Evolutionary conservation across 768 basidiomycete genomes (phyloP), one percentile per base, ranked within the genome.

Genomic region (Melanogaster broomeanus): DNA sequence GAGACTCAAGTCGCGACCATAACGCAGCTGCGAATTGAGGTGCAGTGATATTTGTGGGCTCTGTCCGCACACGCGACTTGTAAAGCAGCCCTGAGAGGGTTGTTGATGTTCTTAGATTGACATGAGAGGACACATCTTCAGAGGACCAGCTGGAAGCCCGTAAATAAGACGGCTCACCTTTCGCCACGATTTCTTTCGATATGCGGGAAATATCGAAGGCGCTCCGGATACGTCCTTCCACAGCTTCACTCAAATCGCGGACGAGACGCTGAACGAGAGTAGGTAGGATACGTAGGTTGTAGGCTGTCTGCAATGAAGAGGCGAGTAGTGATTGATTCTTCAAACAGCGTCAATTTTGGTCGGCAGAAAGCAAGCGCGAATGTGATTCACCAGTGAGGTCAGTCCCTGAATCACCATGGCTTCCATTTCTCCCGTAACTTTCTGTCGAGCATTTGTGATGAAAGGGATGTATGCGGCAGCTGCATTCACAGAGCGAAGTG

Each of bases 241-340:
- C 88, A 0, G 88, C 85, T 42, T 90, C 85, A 18, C 86, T 90
- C 8, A 98, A 73, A 65, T 96, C 92, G 6, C 72, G 70, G 16
- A 97, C 73, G 2, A 98, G 80, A 45, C 82, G 81, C 51, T 87
- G 83, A 4, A 98, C 90, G 6, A 98, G 80, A 22, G 83, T 79
- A 0, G 96, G 90, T 11, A 99, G 77, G 15, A 90, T 81, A 25
- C 88, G 80, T 13, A 99, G 81, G 65, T 98, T 99, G 70, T 93
- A 90, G 4, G 96, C 94, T 2, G 93, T 98, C 75, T 98, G 97
- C 12, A 99, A 77, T 0, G 96, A 93, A 1, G 93, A 94, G 0
- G 95, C 93, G 1, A 99, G 79, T 16, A 96, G 71, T 2, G 93
- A 84, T 71, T 92, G 93, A 62, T 98, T 90, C 94, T 97, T 21